Percentiles rank a stretch among this genome's conserved stretches.
These are phyloP conservation scores for Acorus calamus DNA, from an alignment of 106 monocot genomes.

Conservation along the genomic window DNA sequence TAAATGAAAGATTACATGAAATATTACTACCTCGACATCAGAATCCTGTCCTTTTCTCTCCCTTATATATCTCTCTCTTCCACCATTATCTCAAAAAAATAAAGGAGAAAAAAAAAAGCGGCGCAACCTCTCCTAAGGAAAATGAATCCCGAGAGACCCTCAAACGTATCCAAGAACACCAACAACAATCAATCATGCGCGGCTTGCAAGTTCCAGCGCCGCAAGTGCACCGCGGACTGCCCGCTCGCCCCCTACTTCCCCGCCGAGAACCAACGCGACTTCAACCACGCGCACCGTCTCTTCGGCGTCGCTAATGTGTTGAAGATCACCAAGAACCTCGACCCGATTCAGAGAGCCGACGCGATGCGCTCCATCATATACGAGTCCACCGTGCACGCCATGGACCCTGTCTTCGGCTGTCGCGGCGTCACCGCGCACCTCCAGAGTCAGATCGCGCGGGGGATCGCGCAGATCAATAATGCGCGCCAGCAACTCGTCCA, in stretches of 20 bases:
- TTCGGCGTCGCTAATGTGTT: slow-evolving; percentile 73
- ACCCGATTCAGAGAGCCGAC: neutral
- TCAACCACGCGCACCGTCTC: slow-evolving; percentile 58
- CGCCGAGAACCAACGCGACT: slow-evolving; percentile 36
- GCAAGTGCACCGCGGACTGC: slow-evolving; percentile 59
- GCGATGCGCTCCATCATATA: slow-evolving; percentile 4
- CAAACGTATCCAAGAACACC: neutral
- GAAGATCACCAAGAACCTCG: neutral
- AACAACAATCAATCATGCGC: slow-evolving; percentile 43
- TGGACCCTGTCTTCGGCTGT: neutral
- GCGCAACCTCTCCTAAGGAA: too few species aligned
- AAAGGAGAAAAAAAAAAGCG: too few species aligned
- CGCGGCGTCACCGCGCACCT: neutral
- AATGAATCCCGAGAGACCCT: too few species aligned
- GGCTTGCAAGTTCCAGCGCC: slow-evolving; percentile 78
- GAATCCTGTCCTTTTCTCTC: too few species aligned
- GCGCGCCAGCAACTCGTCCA: neutral
- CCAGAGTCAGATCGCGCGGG: neutral
- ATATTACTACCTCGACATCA: too few species aligned
- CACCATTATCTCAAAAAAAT: too few species aligned
- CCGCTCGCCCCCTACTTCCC: slow-evolving; percentile 64
- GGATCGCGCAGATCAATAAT: neutral
- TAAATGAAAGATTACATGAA: too few species aligned
- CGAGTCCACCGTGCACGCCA: neutral
- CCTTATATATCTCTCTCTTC: too few species aligned